Conservation (phyloP, 2,329 filamentous ascomycete genomes). For the Colletotrichum falcatum region DNA sequence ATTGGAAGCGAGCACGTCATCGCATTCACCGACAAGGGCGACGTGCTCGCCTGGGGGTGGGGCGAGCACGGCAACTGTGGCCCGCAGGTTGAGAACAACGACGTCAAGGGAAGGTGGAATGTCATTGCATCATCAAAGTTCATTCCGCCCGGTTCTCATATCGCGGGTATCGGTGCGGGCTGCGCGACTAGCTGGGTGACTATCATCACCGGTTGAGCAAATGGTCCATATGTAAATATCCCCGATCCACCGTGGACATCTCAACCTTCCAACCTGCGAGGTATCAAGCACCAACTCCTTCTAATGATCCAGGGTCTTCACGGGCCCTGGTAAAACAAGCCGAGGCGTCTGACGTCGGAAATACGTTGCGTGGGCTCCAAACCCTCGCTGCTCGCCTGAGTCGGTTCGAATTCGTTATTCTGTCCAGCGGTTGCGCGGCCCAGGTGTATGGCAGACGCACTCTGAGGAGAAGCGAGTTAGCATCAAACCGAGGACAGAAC, state of each 20-base stretch:
- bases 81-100: slow-evolving; percentile 69
- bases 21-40: slow-evolving; percentile 72
- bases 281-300: slow-evolving; percentile 41
- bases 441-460: slow-evolving; percentile 58
- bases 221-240: slow-evolving; percentile 33
- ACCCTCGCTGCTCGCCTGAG: slow-evolving; percentile 44
- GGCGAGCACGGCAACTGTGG: slow-evolving; percentile 98
- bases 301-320: slow-evolving; percentile 43
- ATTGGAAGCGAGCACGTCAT: slow-evolving; percentile 93
- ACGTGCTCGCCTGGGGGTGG: slow-evolving; percentile 92
- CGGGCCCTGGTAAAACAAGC: slow-evolving; percentile 52
- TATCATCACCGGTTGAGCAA: slow-evolving; percentile 50
- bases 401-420: slow-evolving; percentile 44
- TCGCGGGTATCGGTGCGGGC: slow-evolving; percentile 79
- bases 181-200: slow-evolving; percentile 90
- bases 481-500: slow-evolving; percentile 16
- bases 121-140: slow-evolving; percentile 70
- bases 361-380: slow-evolving; percentile 81
- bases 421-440: slow-evolving; percentile 52
- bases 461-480: slow-evolving; percentile 54
- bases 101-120: slow-evolving; percentile 78
- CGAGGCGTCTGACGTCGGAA: slow-evolving; percentile 70
- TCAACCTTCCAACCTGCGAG: background rate
- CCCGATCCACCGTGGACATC: background rate
- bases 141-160: slow-evolving; percentile 62